Evolutionary conservation across 805 yeast genomes (phyloP).

Genomic region (Zygotorulaspora sp.): DNA sequence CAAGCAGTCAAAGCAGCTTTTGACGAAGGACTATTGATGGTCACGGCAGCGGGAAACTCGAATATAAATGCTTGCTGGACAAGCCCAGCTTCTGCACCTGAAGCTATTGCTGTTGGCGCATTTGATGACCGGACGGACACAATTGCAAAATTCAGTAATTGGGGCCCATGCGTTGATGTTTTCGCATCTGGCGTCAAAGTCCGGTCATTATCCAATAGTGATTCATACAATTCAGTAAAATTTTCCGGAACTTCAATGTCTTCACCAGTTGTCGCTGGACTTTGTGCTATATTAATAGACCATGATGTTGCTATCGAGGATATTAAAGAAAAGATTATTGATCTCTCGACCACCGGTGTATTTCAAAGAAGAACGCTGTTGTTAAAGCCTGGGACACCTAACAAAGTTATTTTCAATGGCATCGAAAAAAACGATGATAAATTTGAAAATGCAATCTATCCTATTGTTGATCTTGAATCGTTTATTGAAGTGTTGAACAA

Average conservation of each 20-base stretch:
- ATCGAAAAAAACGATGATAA: conserved; percentile 33
- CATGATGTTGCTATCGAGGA: conserved; percentile 44
- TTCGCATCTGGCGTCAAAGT: conserved; percentile 79
- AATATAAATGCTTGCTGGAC: conserved; percentile 71
- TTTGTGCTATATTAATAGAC: conserved; percentile 51
- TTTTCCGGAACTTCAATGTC: conserved; percentile 83
- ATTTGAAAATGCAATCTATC: conserved; percentile 26
- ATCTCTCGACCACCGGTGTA: conserved; percentile 43
- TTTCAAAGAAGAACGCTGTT: conserved; percentile 45
- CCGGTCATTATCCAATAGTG: conserved; percentile 45
- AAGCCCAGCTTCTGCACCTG: conserved; percentile 79
- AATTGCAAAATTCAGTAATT: conserved; percentile 78
- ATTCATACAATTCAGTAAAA: conserved; percentile 19
- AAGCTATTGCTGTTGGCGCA: conserved; percentile 82
- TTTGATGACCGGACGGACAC: conserved; percentile 68
- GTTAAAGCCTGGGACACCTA: conserved; percentile 55
- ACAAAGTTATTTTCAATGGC: conserved; percentile 46
- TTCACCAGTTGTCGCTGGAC: conserved; percentile 68
- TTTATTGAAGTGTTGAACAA: conserved; percentile 19
- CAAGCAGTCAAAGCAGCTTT: conserved; percentile 73
- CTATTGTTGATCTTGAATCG: conserved; percentile 23
- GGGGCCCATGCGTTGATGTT: conserved; percentile 88
- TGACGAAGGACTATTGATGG: conserved; percentile 64
- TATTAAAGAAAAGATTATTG: conserved; percentile 41
- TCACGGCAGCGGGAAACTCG: conserved; percentile 85